Base-by-base conservation (phyloP, 805 yeast genomes). In the Cyberlindnera lachancei region DNA sequence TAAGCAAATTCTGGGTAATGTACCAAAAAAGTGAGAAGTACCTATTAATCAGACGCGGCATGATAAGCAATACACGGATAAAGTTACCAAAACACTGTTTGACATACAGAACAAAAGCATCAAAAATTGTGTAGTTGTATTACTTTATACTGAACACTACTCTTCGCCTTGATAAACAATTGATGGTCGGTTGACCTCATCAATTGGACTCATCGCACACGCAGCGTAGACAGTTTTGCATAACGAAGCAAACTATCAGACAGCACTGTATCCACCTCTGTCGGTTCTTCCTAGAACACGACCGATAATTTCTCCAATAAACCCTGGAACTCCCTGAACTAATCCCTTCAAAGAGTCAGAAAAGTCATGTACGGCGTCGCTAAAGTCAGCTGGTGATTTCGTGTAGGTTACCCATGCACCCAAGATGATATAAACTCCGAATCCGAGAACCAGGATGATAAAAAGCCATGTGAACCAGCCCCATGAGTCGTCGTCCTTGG, bases 191-290 rank as follows among this genome's bases (percentile, higher is more conserved):
- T n/a, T n/a, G n/a, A n/a, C n/a, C n/a, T n/a, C n/a, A n/a, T n/a
- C n/a, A n/a, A n/a, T n/a, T n/a, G n/a, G n/a, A n/a, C n/a, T n/a
- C n/a, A n/a, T n/a, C n/a, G n/a, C n/a, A n/a, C n/a, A n/a, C n/a
- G n/a, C n/a, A n/a, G n/a, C n/a, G n/a, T n/a, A n/a, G n/a, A n/a
- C n/a, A n/a, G n/a, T n/a, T n/a, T n/a, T n/a, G n/a, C n/a, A n/a
- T n/a, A n/a, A n/a, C n/a, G n/a, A n/a, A n/a, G n/a, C n/a, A n/a
- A n/a, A n/a, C n/a, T 17, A 13, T 14, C 64, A 88, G 9, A 92
- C 94, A 22, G 96, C 97, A 52, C 94, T 79, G 56, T 92, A 90
- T 14, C 95, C 97, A 18, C 94, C 94, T 53, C 95, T 71, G 46
- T 66, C 64, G 28, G 70, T 61, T 15, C 75, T 70, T 6, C 88